Base-by-base conservation (phyloP, 1,284 basidiomycete genomes). In the Apiotrichum porosum region DNA sequence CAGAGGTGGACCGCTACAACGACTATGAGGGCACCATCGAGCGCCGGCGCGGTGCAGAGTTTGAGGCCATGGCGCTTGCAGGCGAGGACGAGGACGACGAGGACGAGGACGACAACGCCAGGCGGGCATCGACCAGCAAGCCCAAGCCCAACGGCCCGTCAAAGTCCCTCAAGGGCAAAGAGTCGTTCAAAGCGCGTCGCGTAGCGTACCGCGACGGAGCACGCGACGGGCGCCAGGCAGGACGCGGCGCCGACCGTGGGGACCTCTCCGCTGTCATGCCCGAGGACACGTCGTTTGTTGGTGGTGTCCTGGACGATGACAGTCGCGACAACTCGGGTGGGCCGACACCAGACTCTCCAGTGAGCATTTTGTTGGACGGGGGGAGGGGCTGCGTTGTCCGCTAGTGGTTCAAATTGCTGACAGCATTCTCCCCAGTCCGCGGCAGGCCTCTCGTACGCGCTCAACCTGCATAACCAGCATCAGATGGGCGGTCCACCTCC, bases 21-120 rank as follows among this genome's bases (percentile, higher is more conserved):
- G 68, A 73, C 58, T 74, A 74, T 47, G 66, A 72, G 45, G 72
- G 72, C 14, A 59, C 65, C 43, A 71, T 74, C 31, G 72, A 74
- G 52, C 61, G 72, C 4, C 57, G 71, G n/a, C 66, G 70, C 22
- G 69, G 60, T 2, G 61, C 64, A 17, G 72, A 73, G 40, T 74
- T 73, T 42, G 69, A 68, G 28, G 70, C 69, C 9, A 62, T 66
- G 64, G 65, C 64, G 6, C 48, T 57, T 21, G 66, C 65, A 1
- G 69, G 60, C 18, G 67, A 69, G 34, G 67, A 70, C 42, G 64
- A 64, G 23, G 62, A 64, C 23, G 69, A 69, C n/a, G 67, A 71
- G 12, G 68, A 69, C 8, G 69, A 69, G 15, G 66, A 64, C 28
- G 51, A 46, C 19, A 37, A 21, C 18, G 38, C 22, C 31, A 32